phyloP scores from a whole-genome alignment of 805 yeast species.

The Candida dendrica region DNA sequence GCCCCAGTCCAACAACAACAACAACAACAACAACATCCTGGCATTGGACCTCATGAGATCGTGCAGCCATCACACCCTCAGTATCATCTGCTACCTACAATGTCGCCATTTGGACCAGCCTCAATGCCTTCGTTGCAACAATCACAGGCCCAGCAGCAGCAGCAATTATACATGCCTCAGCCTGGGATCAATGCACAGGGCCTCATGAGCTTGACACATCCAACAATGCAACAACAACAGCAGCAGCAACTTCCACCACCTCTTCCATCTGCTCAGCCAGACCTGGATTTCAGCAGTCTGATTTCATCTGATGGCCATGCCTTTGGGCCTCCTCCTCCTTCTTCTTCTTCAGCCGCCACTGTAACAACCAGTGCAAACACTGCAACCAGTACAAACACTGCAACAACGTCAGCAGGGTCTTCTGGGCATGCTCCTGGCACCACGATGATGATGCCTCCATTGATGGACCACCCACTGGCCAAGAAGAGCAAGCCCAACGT shows the following conservation, averaged over 20 bases:
- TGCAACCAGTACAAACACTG: too few species aligned
- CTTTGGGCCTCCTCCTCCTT: neutral
- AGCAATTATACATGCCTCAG: conserved; percentile 5
- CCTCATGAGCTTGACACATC: neutral
- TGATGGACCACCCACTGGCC: neutral
- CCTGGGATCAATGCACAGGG: neutral
- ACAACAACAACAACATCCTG: too few species aligned
- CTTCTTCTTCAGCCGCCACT: neutral
- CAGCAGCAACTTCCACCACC: conserved; percentile 4
- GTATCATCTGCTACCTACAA: neutral
- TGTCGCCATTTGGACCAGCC: neutral
- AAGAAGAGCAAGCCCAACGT: neutral
- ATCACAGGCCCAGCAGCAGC: conserved; percentile 3
- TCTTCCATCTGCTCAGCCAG: neutral
- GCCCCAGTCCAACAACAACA: neutral
- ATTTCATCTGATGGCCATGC: neutral
- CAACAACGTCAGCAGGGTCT: neutral
- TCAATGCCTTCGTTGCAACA: neutral
- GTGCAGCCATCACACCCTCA: neutral
- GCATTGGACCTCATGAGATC: neutral
- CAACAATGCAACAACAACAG: conserved; percentile 1
- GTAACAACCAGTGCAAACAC: too few species aligned
- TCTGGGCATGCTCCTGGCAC: too few species aligned
- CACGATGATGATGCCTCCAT: neutral
- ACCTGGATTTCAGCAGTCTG: neutral